Percentiles rank a stretch among this genome's conserved stretches.
Evolutionary conservation across 768 basidiomycete species (phyloP).

Genomic region (Pleurotus platypus): DNA sequence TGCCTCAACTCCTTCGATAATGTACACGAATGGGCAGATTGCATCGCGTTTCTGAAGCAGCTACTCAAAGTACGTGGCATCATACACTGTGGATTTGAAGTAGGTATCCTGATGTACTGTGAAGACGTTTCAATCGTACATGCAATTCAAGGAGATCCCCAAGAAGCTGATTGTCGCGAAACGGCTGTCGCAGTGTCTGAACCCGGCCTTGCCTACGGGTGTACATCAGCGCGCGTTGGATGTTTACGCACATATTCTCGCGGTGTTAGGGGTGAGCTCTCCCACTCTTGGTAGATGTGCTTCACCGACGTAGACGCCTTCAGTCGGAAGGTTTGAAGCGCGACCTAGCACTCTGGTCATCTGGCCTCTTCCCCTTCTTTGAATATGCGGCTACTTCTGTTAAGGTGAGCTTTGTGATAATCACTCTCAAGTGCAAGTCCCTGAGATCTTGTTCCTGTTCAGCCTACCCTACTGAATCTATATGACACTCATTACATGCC

Average conservation of each 20-base stretch:
- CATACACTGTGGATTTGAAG: neutral
- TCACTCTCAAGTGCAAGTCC: neutral
- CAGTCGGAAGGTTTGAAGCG: constrained; percentile 83
- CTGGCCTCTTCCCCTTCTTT: constrained; percentile 97
- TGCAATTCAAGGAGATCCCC: constrained; percentile 95
- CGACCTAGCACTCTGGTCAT: constrained; percentile 91
- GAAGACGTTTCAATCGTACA: constrained; percentile 89
- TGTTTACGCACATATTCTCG: constrained; percentile 89
- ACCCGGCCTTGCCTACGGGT: constrained; percentile 95
- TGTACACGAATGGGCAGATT: constrained; percentile 99
- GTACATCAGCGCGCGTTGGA: constrained; percentile 96
- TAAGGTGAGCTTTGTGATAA: constrained; percentile 47
- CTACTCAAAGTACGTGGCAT: constrained; percentile 68
- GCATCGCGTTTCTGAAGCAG: constrained; percentile 94
- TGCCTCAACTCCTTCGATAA: constrained; percentile 91
- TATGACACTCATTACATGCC: constrained; percentile 93
- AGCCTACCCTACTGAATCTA: constrained; percentile 88
- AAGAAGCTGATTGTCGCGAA: constrained; percentile 93
- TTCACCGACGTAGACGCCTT: neutral
- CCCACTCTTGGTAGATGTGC: neutral
- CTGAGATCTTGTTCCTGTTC: neutral
- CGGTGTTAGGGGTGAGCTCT: constrained; percentile 78
- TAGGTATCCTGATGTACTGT: constrained; percentile 1
- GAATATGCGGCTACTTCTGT: constrained; percentile 99
- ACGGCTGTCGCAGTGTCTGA: constrained; percentile 92